Base-by-base conservation (phyloP, 2,329 filamentous ascomycete genomes). In the Pyrenochaeta sp. region DNA sequence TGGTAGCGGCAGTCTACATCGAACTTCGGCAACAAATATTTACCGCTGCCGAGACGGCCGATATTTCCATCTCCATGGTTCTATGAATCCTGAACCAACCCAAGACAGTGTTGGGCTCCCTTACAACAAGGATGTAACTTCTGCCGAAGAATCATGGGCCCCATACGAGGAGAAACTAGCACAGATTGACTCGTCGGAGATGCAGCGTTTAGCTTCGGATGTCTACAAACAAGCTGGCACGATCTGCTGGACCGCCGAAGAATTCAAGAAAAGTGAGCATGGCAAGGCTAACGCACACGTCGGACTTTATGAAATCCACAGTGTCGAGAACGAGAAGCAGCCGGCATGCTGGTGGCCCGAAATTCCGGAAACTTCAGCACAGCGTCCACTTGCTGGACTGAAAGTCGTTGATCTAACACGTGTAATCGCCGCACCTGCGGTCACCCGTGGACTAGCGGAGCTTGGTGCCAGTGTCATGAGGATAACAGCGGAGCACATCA, bases 381-480 rank as follows among this genome's bases (percentile, higher is more conserved):
- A 60, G 14, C 56, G 75, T 9, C 77, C 77, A 0, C 72, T 80
- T 0, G 74, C 73, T 1, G 77, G 78, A 1, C 60, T 80, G 24
- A 77, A 76, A 35, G 74, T 83, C 1, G 61, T 83, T 7, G 80
- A 83, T 41, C 54, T 80, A 4, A 73, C 72, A 6, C 65, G 78
- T 3, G 68, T 80, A 21, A 80, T 81, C 47, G 77, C 78, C 6
- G 77, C 71, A 0, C 78, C 78, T 1, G 61, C 72, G 3, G 68
- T 80, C 10, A 65, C 71, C 1, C 65, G 74, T 4, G 64, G 65
- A 0, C 65, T 80, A 0, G 77, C 76, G 0, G 75, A 77, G 38
- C 56, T 75, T 6, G 78, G 78, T 0, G 78, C 78, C 0, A 73
- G 70, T 27, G 75, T 80, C 1, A 72, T 79, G 70, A 60, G 75